These are phyloP conservation scores for Sugiyamaella xylanicola DNA, from an alignment of 1,139 yeast species.

Conservation along the genomic window DNA sequence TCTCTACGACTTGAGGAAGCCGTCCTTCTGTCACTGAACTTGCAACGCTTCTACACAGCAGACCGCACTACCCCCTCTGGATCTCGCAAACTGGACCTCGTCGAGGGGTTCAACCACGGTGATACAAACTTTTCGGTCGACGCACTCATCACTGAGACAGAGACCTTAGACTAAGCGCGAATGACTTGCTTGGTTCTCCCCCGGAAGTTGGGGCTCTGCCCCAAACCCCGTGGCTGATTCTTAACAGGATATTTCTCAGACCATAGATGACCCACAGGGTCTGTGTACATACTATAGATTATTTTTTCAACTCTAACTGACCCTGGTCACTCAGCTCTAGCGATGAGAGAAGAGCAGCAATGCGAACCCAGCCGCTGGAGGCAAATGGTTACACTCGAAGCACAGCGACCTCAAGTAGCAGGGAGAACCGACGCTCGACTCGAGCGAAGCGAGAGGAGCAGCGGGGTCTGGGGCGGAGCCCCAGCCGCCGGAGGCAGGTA, in stretches of 20 bases:
- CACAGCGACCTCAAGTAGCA: no score
- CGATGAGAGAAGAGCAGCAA: no score
- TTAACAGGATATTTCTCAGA: no score
- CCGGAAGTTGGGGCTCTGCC: background rate
- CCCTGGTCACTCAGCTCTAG: no score
- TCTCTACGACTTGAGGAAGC: slow-evolving; percentile 68
- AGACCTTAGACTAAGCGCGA: slow-evolving; percentile 69
- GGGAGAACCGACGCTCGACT: no score
- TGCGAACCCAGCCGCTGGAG: no score
- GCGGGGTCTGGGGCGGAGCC: background rate
- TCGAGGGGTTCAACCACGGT: slow-evolving; percentile 72
- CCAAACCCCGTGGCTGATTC: no score
- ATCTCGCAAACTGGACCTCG: slow-evolving; percentile 53
- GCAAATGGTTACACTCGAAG: no score
- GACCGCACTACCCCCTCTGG: slow-evolving; percentile 47
- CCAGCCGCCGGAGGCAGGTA: background rate
- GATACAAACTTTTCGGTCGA: slow-evolving; percentile 65
- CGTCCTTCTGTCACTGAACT: slow-evolving; percentile 71
- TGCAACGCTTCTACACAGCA: slow-evolving; percentile 89
- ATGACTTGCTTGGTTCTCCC: background rate
- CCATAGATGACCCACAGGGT: no score
- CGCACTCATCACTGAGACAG: slow-evolving; percentile 66
- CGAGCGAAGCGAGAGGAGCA: background rate
- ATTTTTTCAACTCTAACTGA: no score
- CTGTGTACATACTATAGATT: no score